A percentile compares a stretch with the other conserved stretches of the same genome.
These are phyloP conservation scores for Arthroderma sp. DNA, from an alignment of 2,329 filamentous ascomycete genomes.

Conservation along the genomic window DNA sequence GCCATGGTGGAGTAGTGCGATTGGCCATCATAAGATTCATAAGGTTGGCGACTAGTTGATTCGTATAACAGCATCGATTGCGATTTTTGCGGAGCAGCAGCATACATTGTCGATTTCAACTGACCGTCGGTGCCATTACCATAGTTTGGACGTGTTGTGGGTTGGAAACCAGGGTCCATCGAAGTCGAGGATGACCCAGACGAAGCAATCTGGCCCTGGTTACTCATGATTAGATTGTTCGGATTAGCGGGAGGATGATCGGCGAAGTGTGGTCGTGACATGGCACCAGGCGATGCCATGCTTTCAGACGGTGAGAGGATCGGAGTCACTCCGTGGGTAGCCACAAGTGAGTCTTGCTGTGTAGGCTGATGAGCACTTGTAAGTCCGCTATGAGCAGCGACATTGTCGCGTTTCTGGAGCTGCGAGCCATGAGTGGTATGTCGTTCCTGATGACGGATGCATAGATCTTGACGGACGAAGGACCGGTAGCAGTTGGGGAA, in stretches of 20 bases:
- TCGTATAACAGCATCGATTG: conserved; percentile 18
- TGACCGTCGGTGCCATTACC: too few species aligned
- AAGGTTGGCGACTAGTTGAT: conserved; percentile 14
- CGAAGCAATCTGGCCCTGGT: too few species aligned
- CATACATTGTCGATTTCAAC: neutral
- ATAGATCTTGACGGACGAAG: conserved; percentile 87
- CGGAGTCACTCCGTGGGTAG: too few species aligned
- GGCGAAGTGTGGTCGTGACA: too few species aligned
- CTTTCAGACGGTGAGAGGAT: too few species aligned
- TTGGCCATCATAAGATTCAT: conserved; percentile 8
- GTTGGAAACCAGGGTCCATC: neutral
- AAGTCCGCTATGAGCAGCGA: conserved; percentile 18
- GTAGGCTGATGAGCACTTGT: too few species aligned
- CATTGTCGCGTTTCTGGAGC: conserved; percentile 36
- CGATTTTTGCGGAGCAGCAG: conserved; percentile 5
- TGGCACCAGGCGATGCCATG: too few species aligned
- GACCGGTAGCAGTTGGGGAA: conserved; percentile 80
- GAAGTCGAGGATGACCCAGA: conserved; percentile 5
- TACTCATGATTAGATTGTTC: too few species aligned
- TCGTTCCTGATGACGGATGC: conserved; percentile 69
- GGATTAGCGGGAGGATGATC: too few species aligned
- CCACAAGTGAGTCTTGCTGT: too few species aligned
- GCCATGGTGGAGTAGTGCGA: conserved; percentile 3
- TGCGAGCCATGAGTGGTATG: conserved; percentile 53
- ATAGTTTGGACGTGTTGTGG: neutral